Conservation (phyloP, 176 grass and related monocot genomes). For the Aechmea fasciata region DNA sequence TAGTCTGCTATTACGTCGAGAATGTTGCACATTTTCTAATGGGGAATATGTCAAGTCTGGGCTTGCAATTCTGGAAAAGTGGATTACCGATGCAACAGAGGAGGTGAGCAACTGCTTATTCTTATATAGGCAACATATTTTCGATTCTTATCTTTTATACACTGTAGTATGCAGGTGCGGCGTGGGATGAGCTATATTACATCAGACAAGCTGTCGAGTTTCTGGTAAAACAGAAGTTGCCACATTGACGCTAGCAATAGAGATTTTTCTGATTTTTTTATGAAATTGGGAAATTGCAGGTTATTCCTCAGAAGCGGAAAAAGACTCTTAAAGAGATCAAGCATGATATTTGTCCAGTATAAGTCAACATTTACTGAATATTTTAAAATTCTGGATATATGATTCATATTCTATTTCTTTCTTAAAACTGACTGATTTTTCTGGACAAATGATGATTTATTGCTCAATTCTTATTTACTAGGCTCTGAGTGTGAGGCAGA, state of each 20-base stretch:
- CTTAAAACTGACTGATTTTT: not conserved
- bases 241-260: conserved; percentile 5
- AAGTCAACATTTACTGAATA: conserved; percentile 9
- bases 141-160: conserved; percentile 23
- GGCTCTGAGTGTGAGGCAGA: conserved; percentile 80
- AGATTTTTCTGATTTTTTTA: conserved; percentile 11
- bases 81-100: conserved; percentile 60
- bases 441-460: conserved; percentile 5
- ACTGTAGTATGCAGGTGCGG: conserved; percentile 67
- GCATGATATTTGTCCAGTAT: conserved; percentile 71
- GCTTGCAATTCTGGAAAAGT: conserved; percentile 75
- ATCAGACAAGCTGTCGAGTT: conserved; percentile 83
- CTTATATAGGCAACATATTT: conserved; percentile 15
- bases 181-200: conserved; percentile 77
- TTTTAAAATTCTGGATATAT: not conserved
- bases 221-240: conserved; percentile 46
- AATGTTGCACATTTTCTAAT: conserved; percentile 95
- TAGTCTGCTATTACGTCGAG: conserved; percentile 69
- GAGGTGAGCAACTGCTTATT: conserved; percentile 36
- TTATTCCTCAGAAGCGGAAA: conserved; percentile 86
- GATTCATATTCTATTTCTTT: not conserved
- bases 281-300: conserved; percentile 32
- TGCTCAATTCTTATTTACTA: conserved; percentile 19
- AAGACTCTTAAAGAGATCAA: conserved; percentile 68
- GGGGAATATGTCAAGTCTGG: conserved; percentile 94